Base-by-base conservation (phyloP, 345 rosid genomes). In the Citrus reticulata region DNA sequence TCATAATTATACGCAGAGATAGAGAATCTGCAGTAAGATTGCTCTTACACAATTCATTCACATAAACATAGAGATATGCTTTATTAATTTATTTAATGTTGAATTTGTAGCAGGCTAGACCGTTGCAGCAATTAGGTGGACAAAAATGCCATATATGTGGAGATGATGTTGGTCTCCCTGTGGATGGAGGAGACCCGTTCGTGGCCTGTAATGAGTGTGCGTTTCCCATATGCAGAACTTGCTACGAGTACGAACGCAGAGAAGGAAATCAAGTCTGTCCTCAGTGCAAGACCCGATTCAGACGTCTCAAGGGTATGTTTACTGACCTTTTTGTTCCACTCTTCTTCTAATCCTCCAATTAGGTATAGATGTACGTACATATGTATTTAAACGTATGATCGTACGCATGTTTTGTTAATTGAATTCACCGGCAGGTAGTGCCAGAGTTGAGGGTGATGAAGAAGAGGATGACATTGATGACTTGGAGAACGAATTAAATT, bases 401-500 rank as follows among this genome's bases (percentile, higher is more conserved):
- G 5, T 13, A 46, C 16, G 17, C 29, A 4, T 34, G 27, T 9
- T 27, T 14, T 25, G 42, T 65, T 35, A 29, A 35, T 61, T 46
- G 35, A 63, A 74, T 42, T 6, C 16, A 5, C 16, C 8, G 66
- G 27, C 78, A 91, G 98, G 98, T 1, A 85, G 90, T 75, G 87
- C 92, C 42, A 89, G 98, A 70, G 93, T 93, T 67, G 90, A 82
- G 9, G 98, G 98, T 13, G 98, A 93, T 70, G 95, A 93, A n/a
- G 98, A 93, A 59, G 95, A 93, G 78, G 96, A 90, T 61, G 98
- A 78, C 62, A 78, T 83, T n/a, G 98, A 93, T 84, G 98, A 93
- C 83, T 69, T 93, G 84, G 96, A 93, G 74, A 86, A 89, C n/a
- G 96, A 92, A 89, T 87, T 92, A 81, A 86, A 84, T 79, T 82